Base-by-base conservation (phyloP, 1,284 basidiomycete species). In the Austroboletus niveus region DNA sequence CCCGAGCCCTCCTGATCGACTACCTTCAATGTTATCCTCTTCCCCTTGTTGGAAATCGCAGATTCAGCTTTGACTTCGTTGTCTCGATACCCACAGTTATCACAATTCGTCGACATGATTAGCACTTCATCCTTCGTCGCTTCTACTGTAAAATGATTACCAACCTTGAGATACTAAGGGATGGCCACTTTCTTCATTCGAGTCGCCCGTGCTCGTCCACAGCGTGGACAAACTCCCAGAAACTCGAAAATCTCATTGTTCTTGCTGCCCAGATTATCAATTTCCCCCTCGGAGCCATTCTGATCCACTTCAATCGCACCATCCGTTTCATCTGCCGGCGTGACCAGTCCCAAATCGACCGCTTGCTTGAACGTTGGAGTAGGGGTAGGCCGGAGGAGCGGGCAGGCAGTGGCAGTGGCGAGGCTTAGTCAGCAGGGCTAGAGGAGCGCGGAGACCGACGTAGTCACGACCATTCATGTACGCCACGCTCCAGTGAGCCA, bases 91-190 rank as follows among this genome's bases (percentile, higher is more conserved):
- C 96, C 96, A 70, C 96, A 99, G 50, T 76, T 72, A 50, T 93
- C 92, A 71, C 97, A 99, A 68, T 98, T 97, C 27, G 95, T 96
- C 27, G 95, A 97, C 96, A 99, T 99, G 73, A 99, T 95, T 57
- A 99, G 76, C 54, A 96, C 89, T 65, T 99, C 14, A 36, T 51
- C 14, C 34, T 43, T 48, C 34, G 15, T 54, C 8, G 8, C 4
- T 38, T 20, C 27, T 39, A 9, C 9, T 44, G 17, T 27, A 29
- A 20, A 40, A 22, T 42, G 27, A 29, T 17, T 12, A 60, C 51
- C 48, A 53, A 89, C 92, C 79, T 99, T 93, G 80, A 99, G 99
- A 73, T 99, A 17, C 17, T 17, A 96, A 0, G 97, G 97, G 59
- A 99, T 98, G 63, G 86, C 87, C 62, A 99, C 89, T 66, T 91